Evolutionary conservation across 2,329 filamentous ascomycete genomes (phyloP), one percentile per base, ranked within the genome.

Genomic region (Atkinsonella hypoxylon): DNA sequence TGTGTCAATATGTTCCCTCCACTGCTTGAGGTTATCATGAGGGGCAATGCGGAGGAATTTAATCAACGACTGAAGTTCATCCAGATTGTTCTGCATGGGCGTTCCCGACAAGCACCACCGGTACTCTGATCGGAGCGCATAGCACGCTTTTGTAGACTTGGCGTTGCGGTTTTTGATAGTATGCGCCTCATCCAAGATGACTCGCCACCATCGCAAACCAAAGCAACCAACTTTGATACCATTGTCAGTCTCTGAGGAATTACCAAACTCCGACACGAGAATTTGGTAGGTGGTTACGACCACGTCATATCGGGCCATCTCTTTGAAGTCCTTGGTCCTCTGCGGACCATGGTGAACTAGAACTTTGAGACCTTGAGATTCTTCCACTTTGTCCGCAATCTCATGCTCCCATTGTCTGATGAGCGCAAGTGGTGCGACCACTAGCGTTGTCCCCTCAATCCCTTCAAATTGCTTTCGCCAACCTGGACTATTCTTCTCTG

Each of bases 111-210:
- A 70, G 62, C 93, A 97, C 93, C 93, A 98, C 54, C 93, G 79
- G 61, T 95, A 97, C 64, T 93, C 85, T 18, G 88, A 83, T 31
- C 84, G 76, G 32, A 98, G 70, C 1, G 87, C 87, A 63, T 84
- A 98, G 57, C 87, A 93, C 1, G 93, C 90, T 64, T 95, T 89
- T 1, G 91, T 95, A 40, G 88, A 84, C 69, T 98, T 98, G 20
- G 93, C 89, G 58, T 94, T 95, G 55, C 91, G 84, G 63, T 98
- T 98, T 71, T 98, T 98, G 77, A 98, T 96, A 1, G 87, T 95
- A 66, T 98, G 93, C 1, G 93, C 93, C 70, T 98, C 93, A 56
- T 98, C 93, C 2, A 98, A 77, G 56, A 98, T 91, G 54, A 96
- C 80, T 48, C 93, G 85, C 71, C 93, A 97, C 93, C 93, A 98